Evolutionary conservation across 2,329 filamentous ascomycete genomes (phyloP).

Genomic region (Calonectria pauciramosa): DNA sequence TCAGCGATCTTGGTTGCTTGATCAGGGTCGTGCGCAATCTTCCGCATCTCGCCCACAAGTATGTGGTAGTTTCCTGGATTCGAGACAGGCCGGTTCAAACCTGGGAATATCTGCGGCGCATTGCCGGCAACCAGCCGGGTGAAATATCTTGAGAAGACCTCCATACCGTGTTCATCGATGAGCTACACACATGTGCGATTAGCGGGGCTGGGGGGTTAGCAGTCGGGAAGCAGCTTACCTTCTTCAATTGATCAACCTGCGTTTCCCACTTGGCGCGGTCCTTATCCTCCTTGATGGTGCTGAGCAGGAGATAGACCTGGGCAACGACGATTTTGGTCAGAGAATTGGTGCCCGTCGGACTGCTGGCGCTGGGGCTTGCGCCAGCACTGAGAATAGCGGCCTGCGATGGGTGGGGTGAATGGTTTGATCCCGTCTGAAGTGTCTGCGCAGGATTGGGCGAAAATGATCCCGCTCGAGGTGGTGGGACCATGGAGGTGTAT

Average conservation of each 20-base stretch:
- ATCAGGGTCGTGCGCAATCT: slow-evolving; percentile 83
- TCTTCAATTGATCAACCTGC: slow-evolving; percentile 91
- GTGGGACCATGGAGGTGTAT: slow-evolving; percentile 69
- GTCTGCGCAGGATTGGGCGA: slow-evolving; percentile 72
- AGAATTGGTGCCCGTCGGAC: slow-evolving; percentile 73
- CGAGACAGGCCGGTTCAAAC: slow-evolving; percentile 78
- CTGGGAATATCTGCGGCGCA: slow-evolving; percentile 90
- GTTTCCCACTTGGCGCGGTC: slow-evolving; percentile 91
- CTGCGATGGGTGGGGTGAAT: slow-evolving; percentile 71
- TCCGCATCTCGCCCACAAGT: slow-evolving; percentile 86
- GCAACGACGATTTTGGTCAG: slow-evolving; percentile 95
- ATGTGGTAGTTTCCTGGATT: slow-evolving; percentile 88
- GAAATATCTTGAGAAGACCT: slow-evolving; percentile 97
- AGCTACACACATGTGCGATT: slow-evolving; percentile 68
- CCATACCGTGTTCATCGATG: slow-evolving; percentile 98
- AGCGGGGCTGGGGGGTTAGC: slow-evolving; percentile 26
- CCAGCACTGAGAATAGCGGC: slow-evolving; percentile 70
- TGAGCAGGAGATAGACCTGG: slow-evolving; percentile 94
- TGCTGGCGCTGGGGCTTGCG: slow-evolving; percentile 73
- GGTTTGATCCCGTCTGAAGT: slow-evolving; percentile 68
- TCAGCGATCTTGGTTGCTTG: slow-evolving; percentile 94
- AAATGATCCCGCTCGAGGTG: slow-evolving; percentile 74
- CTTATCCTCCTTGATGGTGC: slow-evolving; percentile 95
- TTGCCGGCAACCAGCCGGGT: slow-evolving; percentile 92
- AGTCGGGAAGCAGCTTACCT: slow-evolving; percentile 68